Evolutionary conservation across 2,329 filamentous ascomycete genomes (phyloP), one percentile per base, ranked within the genome.

Genomic region (Epicoccum sorghinum): DNA sequence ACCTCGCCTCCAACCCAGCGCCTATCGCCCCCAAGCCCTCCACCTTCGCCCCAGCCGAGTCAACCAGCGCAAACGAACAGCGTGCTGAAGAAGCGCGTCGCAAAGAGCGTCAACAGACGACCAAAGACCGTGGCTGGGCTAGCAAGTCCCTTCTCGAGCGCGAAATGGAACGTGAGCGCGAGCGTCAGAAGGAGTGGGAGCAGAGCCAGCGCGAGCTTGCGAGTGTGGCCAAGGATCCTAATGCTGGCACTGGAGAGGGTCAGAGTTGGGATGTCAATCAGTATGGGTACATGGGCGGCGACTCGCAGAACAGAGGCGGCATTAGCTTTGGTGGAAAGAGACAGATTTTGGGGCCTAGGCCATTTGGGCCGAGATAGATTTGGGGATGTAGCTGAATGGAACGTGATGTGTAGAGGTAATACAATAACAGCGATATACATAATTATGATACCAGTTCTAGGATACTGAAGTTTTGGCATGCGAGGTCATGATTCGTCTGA

Each of bases 151-250:
- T 92, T 8, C 82, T 92, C 1, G 89, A 92, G 75, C 84, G 88
- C 25, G 89, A 93, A 74, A 91, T 92, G 88, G 89, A 93, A 72
- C 80, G 88, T 70, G 89, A 93, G 74, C 81, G 89, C 7, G 85
- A 91, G 76, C 80, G 89, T 12, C 89, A 93, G 75, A 82, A 81
- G 51, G 89, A 93, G 71, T 93, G 90, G 90, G 90, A 95, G 72
- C 85, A 89, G 58, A 79, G 85, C 1, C 90, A 93, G 74, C 80
- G 85, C 66, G 85, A 84, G 60, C 83, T 85, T 14, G 83, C 84
- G 22, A 81, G 81, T 50, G 81, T 83, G 0, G 78, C 80, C 5
- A 80, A 79, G 30, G 78, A 82, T 14, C 74, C 76, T 1, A 81
- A 83, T 12, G 86, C 88, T 23, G 88, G 87, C 0, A 83, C 85